Evolutionary conservation across 2,329 filamentous ascomycete genomes (phyloP), one percentile per base, ranked within the genome.

Genomic region (Aspergillus clavatus): DNA sequence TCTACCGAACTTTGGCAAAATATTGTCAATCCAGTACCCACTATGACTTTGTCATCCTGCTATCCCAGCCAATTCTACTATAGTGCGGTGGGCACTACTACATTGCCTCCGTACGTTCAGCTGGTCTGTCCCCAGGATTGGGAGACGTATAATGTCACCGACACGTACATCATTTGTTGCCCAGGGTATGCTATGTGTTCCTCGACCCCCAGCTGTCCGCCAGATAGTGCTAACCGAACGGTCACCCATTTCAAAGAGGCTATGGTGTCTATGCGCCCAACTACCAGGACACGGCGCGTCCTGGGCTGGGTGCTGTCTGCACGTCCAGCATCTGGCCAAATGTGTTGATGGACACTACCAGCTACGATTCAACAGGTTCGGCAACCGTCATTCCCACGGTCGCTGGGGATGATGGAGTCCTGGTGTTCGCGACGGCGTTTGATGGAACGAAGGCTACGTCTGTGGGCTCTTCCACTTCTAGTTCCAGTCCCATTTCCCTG

Each of bases 21-120:
- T 23, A 37, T 45, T 12, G 16, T 45, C 38, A 41, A 45, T 24
- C 38, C 38, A 27, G 38, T 41, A 5, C 43, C 38, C 23, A 45
- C 43, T 5, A 27, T 45, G 28, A 41, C 43, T 2, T 29, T 45
- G 7, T 37, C 43, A 5, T 45, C 43, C 7, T 45, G 43, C 38
- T 45, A 45, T 16, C 43, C 28, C 12, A 41, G 43, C 19, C 43
- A 45, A 28, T 45, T 41, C 29, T 45, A 40, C 28, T 45, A 36
- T 24, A 42, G 43, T 4, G 43, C 43, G 5, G 28, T 41, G 16
- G 38, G 37, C 5, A 41, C 38, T 7, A 11, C 16, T 5, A 14
- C 21, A 4, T 26, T 24, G 14, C 38, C 43, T 11, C 43, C 43
- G 10, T 45, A 33, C 27, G 16, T 10, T 11, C 39, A 42, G 39